Evolutionary conservation across 306 rosid species (phyloP), one percentile per base, ranked within the genome.

Genomic region (Casuarina glauca): DNA sequence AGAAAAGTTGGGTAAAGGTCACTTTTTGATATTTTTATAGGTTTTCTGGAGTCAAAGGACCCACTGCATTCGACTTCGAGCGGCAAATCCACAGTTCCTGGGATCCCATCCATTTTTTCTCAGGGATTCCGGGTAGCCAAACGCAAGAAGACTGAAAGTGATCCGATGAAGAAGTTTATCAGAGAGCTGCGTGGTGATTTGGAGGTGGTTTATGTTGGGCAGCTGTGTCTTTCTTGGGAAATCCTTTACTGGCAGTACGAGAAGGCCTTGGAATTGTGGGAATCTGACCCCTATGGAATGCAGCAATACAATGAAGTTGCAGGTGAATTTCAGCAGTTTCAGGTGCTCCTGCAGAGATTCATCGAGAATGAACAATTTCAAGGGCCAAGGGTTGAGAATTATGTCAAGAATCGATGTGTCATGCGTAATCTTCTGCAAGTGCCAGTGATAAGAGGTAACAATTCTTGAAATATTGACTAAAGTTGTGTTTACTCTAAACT

Each of bases 171-270:
- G 53, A 85, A 89, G 82, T 81, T 80, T 63, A 42, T 80, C 3
- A 84, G 78, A 64, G 90, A 87, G n/a, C 69, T 92, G 68, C 84
- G 76, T 53, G 69, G 90, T 62, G 98, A 95, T 60, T 82, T 91
- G 75, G 98, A 95, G 83, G 67, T 82, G 70, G 95, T 95, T 1
- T 95, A 95, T 46, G 97, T 92, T 78, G 98, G 97, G 13, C 98
- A 95, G n/a, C 74, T 87, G 43, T 90, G 98, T 78, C 97, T 95
- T 70, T 95, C 97, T 16, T 95, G 98, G 98, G 98, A 95, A 77
- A 88, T 92, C 43, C 93, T 92, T 58, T 82, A 78, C 19, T 95
- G 97, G 97, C 96, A 95, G 76, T 88, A 84, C 48, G 83, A 83
- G 70, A 92, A 91, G 76, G 89, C 89, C 41, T 70, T 84, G 63